Evolutionary conservation across 2,329 filamentous ascomycete species (phyloP), one percentile per base, ranked within the genome.

Genomic region (Dactylonectria macrodidyma): DNA sequence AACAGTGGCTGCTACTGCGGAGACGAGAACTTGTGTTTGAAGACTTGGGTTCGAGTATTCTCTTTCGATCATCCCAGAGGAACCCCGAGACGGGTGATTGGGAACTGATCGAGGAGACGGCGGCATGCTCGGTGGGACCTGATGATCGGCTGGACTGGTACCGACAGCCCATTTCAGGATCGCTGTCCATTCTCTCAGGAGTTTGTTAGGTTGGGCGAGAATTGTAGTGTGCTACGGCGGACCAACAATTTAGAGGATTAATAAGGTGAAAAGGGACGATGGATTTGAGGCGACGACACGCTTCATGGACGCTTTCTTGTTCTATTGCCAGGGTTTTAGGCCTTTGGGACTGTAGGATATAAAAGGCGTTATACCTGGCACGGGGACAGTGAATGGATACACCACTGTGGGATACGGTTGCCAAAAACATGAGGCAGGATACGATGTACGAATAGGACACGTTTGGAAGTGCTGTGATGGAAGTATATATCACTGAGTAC

Each of bases 1-100:
- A 80, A n/a, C 81, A 83, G 65, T 84, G 81, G 82, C 38, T 81
- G 14, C 76, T 78, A n/a, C 74, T 84, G 36, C 70, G 79, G 50
- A 71, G 80, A 33, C 72, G 82, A 26, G 81, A 84, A 60, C 66
- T 82, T 1, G 76, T 82, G 6, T 83, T 83, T 66, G 80, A 81
- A 65, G 80, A 82, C 33, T 75, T 81, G 19, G 81, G 81, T 0
- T 74, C 74, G 14, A 79, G 74, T 19, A 78, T 83, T 30, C 78
- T 83, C 58, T 82, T 81, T 55, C 76, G 82, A 3, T 82, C 77
- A 14, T 68, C 79, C 16, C 76, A 78, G 60, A 81, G 76, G 73
- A 73, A 80, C 30, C 64, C 57, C 5, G 59, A 26, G 3, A 79
- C 77, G 1, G 81, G 78, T 0, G 54, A 68, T 6, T 84, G 82